phyloP scores from a whole-genome alignment of 78 protist genomes.

The Diacronema lutheri region DNA sequence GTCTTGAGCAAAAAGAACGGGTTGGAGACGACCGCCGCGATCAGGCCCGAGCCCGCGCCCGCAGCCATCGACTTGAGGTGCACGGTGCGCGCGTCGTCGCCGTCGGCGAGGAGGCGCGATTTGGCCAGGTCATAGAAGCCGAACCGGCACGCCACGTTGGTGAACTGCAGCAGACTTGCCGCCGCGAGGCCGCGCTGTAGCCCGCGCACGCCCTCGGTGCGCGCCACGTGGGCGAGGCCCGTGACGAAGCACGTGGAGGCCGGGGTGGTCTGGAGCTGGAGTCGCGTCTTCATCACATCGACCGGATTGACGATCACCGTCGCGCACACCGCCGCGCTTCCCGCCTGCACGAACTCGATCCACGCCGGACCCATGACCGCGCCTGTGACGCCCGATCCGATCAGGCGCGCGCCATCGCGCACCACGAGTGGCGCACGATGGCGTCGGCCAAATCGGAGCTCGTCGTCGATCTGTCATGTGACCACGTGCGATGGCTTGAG shows the following conservation, averaged over 20 bases:
- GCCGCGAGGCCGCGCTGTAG: slow-evolving; percentile 6
- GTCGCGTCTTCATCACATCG: slow-evolving; percentile 25
- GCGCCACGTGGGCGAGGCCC: not conserved
- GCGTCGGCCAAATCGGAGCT: too few species aligned
- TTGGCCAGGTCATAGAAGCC: not conserved
- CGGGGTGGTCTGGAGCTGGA: not conserved
- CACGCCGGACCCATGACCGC: too few species aligned
- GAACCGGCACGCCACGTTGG: slow-evolving; percentile 12
- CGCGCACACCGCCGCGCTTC: not conserved
- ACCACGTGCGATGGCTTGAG: too few species aligned
- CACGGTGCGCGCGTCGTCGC: not conserved
- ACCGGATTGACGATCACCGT: not conserved
- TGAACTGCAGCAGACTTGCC: slow-evolving; percentile 12
- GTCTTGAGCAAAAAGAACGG: slow-evolving; percentile 26
- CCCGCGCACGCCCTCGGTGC: slow-evolving; percentile 6
- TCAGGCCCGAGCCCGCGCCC: not conserved
- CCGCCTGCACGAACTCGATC: not conserved
- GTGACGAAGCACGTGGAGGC: not conserved
- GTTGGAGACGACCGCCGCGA: slow-evolving; percentile 20
- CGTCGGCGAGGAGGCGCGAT: not conserved
- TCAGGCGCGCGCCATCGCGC: too few species aligned
- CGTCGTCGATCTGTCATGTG: too few species aligned
- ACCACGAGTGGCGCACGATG: too few species aligned
- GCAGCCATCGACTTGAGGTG: not conserved
- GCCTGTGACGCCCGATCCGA: too few species aligned